phyloP scores from a whole-genome alignment of 495 filamentous ascomycete species.

The Trichoderma virens region DNA sequence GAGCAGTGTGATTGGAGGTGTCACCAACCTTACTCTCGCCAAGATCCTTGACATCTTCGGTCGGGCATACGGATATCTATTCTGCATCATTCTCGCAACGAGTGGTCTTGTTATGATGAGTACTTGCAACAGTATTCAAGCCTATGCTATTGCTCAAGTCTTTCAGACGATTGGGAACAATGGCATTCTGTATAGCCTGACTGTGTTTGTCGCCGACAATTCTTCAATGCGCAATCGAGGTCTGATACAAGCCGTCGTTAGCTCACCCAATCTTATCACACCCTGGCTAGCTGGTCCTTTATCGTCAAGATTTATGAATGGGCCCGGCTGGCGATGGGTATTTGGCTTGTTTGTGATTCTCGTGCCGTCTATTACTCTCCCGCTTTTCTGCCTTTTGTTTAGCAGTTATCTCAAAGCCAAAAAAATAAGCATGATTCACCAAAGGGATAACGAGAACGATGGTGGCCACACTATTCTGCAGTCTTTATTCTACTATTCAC shows the following conservation, averaged over 20 bases:
- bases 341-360: slow-evolving; percentile 56
- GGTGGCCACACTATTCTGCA: slow-evolving; percentile 40
- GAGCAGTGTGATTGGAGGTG: slow-evolving; percentile 51
- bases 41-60: slow-evolving; percentile 62
- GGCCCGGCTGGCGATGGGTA: slow-evolving; percentile 52
- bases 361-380: slow-evolving; percentile 45
- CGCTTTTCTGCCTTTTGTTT: slow-evolving; percentile 48
- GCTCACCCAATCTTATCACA: slow-evolving; percentile 59
- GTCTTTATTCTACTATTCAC: slow-evolving; percentile 45
- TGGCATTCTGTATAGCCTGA: slow-evolving; percentile 48
- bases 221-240: slow-evolving; percentile 52
- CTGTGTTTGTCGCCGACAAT: slow-evolving; percentile 60
- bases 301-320: slow-evolving; percentile 34
- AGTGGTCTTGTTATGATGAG: slow-evolving; percentile 45
- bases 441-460: slow-evolving; percentile 29
- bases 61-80: slow-evolving; percentile 37
- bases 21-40: slow-evolving; percentile 55
- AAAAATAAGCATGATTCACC: slow-evolving; percentile 40
- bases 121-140: slow-evolving; percentile 36
- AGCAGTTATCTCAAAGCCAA: slow-evolving; percentile 52
- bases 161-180: slow-evolving; percentile 49
- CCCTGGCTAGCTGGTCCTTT: slow-evolving; percentile 43
- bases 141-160: slow-evolving; percentile 46
- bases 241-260: slow-evolving; percentile 51
- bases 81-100: slow-evolving; percentile 30